Base-by-base conservation (phyloP, 768 basidiomycete species). In the Royoungia palumana region DNA sequence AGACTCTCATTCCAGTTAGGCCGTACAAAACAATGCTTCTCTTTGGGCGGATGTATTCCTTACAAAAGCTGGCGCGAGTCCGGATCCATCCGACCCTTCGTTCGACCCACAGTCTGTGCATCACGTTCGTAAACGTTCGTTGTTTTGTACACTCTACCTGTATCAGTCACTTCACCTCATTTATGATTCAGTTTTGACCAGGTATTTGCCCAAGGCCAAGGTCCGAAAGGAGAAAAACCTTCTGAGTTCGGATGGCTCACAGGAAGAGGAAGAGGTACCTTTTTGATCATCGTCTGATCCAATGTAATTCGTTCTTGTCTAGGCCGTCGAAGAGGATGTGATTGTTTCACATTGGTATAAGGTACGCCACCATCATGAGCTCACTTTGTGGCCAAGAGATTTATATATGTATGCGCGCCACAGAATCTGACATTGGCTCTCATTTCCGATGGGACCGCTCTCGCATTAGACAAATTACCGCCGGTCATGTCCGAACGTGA, bases 371-470 rank as follows among this genome's bases (percentile, higher is more conserved):
- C 27, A 37, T 44, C 25, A 42, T 27, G 7, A 14, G 27, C 35
- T 35, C 24, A 40, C 47, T 51, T 43, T n/a, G 27, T 35, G 7
- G 24, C 37, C 35, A 19, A 42, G n/a, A 44, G 17, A 27, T 34
- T 61, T 34, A 58, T 51, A 21, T 17, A 57, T 51, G n/a, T n/a
- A n/a, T n/a, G 19, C 16, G 2, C 19, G 27, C 34, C 40, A 4
- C 65, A 92, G 83, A 97, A 98, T 66, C 62, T 99, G 17, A 96
- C 94, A 0, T 67, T 99, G 30, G 87, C 87, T 6, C 72, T 99
- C 35, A 72, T 98, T 35, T 88, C 89, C 17, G 87, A 94, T 54
- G 72, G 72, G n/a, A 58, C 72, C 2, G 61, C 70, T 1, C 49
- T 96, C 36, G 76, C 80, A 9, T 77, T 78, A 51, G 58, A 64